Evolutionary conservation across 768 basidiomycete genomes (phyloP), one percentile per base, ranked within the genome.

Genomic region (Filobasidium wieringae): DNA sequence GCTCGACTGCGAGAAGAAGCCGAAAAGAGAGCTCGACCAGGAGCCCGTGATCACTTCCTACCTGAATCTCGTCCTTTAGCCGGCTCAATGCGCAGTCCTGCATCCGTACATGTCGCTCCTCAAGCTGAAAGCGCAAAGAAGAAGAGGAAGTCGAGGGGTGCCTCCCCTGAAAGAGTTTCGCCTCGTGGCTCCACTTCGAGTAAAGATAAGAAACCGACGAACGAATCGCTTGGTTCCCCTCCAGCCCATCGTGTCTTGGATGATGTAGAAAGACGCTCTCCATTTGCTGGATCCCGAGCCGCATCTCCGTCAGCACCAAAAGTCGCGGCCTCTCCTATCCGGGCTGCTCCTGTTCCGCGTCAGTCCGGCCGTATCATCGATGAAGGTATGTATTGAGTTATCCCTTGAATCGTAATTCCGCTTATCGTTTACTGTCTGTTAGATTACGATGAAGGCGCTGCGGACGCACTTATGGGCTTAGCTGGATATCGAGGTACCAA

Each of bases 361-460:
- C 60, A 45, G 2, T 57, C 56, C 15, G 50, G 56, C 14, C 79
- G 91, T 7, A 75, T 80, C 1, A 80, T 92, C 17, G 89, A 95
- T 66, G 91, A 97, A 64, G 72, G 72, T 71, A n/a, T n/a, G n/a
- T n/a, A n/a, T n/a, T n/a, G 60, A 68, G 68, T 55, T 19, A 14
- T 56, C 15, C 11, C 39, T 30, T 14, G 7, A 4, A 22, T 22
- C 60, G 5, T 17, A 9, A 24, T 3, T 4, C 7, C 36, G 19
- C 24, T 19, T 53, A 15, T n/a, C 17, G n/a, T 36, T 17, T 12
- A 37, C 62, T 66, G 57, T 63, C 34, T n/a, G 27, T 1, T 36
- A 73, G 87, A 95, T 65, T 95, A 95, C 64, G 91, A 97, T 65
- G 91, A 91, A 72, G 87, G 85, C 26, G 86, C 83, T n/a, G 82